Base-by-base conservation (phyloP, 148 eudicot species). In the Fagopyrum homotropicum region DNA sequence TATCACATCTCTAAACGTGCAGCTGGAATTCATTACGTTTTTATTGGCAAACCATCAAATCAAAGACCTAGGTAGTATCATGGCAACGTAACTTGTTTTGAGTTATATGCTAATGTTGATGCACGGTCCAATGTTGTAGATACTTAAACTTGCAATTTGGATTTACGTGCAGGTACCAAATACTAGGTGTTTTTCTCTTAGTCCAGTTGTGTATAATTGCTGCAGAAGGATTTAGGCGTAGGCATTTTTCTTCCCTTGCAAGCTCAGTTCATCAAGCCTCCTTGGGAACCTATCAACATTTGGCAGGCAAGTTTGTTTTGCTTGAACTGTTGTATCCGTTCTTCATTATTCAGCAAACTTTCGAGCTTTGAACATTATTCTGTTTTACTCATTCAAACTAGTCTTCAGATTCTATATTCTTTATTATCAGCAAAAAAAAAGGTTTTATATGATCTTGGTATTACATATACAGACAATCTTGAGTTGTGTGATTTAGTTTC, bases 1-100 rank as follows among this genome's bases (percentile, higher is more conserved):
- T 96, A 89, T 83, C 99, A 96, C 74, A 80, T 96, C 80, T 92
- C 99, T 75, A 96, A 96, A 76, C 97, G 99, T 60, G 86, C 93
- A 48, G 83, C 99, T 63, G 99, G 99, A 75, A 96, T 96, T 74
- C 99, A 89, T 72, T 96, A 96, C 83, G 86, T 88, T 76, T 96
- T 92, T 76, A 92, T 92, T 81, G 98, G 98, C 51, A 96, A 96
- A 81, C 91, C 91, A 75, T 78, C 84, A 79, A 90, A 89, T 79
- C 99, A 96, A 87, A 84, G 98, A 66, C 99, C 97, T 72, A 86
- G 99, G 99, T 96, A 82, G 72, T 45, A 71, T 71, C 8, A 26
- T 61, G 5, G 44, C 26, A 7, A 11, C 40, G 29, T 61, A 8
- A 26, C 63, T 26, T 9, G 68, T 9, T 64, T 9, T 5, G n/a